Conservation (phyloP, 139 green algal species). For the Chlamydomonas eustigma region DNA sequence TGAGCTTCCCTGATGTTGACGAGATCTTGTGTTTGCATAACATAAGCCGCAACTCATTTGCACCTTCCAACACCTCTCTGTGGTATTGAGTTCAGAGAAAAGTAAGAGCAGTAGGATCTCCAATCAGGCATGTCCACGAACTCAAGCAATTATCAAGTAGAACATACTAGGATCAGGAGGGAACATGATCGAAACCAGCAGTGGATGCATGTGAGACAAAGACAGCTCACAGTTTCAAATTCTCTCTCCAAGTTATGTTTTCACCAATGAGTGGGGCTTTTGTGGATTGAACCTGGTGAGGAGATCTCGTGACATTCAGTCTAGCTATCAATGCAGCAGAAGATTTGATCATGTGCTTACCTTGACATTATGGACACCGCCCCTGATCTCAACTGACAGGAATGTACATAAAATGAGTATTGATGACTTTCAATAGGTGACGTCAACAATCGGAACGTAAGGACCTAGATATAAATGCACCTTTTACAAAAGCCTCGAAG, state of each 20-base stretch:
- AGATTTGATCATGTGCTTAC: conserved; percentile 21
- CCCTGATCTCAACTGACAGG: conserved; percentile 71
- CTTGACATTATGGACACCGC: conserved; percentile 65
- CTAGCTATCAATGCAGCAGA: conserved; percentile 11
- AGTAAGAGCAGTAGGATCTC: not conserved
- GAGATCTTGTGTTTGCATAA: conserved; percentile 74
- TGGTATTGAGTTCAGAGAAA: not conserved
- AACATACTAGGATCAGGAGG: too few species aligned
- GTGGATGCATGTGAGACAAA: not conserved
- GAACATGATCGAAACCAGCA: not conserved
- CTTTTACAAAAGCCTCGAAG: conserved; percentile 67
- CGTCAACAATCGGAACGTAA: not conserved
- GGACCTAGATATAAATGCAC: conserved; percentile 18
- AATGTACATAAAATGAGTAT: not conserved
- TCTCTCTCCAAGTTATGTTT: conserved; percentile 59
- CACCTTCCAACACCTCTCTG: conserved; percentile 76
- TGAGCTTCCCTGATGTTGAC: conserved; percentile 33
- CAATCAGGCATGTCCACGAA: not conserved
- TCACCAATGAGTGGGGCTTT: conserved; percentile 36
- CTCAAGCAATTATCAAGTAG: not conserved
- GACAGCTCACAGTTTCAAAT: conserved; percentile 52
- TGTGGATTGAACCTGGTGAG: conserved; percentile 47
- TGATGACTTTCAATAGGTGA: not conserved
- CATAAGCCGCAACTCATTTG: conserved; percentile 81
- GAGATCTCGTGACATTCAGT: not conserved